Base-by-base conservation (phyloP, 805 yeast genomes). In the Ogataea pini region DNA sequence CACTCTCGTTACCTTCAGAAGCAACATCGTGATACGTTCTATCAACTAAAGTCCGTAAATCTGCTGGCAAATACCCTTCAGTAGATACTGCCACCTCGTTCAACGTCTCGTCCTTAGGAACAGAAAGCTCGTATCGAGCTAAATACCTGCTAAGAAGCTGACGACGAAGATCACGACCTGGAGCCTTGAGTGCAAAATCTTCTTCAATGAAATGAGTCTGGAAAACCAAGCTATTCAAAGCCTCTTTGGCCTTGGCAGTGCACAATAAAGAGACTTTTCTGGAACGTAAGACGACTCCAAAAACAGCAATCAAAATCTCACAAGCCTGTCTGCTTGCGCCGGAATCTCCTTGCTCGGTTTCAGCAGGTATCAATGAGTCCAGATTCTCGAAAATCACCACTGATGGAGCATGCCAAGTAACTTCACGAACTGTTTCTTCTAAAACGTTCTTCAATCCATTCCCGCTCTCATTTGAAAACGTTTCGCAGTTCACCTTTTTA, bases 1-100 rank as follows among this genome's bases (percentile, higher is more conserved):
- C 40, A 19, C 6, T 29, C n/a, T n/a, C 33, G 17, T 6, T 33
- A 14, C 4, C 29, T 7, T 37, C 46, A 13, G 38, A 42, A 3
- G 67, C 54, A n/a, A 66, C 51, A 43, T 83, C 83, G 57, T 81
- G 85, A 51, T 77, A 78, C 3, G 85, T 78, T 55, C 96, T 75
- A 52, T 88, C 96, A 27, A 80, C 75, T 9, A 92, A 69, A 4
- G 80, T 78, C 67, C 82, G 80, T 49, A 92, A 63, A 64, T 92
- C 99, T 20, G 82, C 80, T 0, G 97, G 96, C 24, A 88, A 78
- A 63, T 85, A 92, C 0, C 98, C 98, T 58, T 92, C 98, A 0
- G 96, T 86, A 45, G 84, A 92, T 31, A 79, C 65, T 0, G 85
- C 75, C 25, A 85, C 66, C 53, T 82, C 85, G 20, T 76, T 67